Evolutionary conservation across 1,284 basidiomycete species (phyloP).

Genomic region (Binderoboletus segoi): DNA sequence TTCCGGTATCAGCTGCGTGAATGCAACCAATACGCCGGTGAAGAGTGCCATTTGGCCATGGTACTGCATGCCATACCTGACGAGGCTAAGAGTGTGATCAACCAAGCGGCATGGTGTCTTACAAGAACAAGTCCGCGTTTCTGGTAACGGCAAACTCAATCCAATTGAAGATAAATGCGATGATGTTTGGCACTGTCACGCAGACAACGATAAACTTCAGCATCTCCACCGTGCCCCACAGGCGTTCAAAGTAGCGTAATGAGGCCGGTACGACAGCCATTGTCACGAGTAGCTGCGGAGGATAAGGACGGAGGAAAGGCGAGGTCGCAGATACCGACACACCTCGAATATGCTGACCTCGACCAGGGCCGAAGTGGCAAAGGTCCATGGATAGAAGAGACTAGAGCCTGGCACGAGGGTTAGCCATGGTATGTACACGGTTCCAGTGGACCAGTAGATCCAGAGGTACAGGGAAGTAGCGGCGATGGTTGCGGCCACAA

Average conservation of each 20-base stretch:
- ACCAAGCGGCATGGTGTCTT: conserved; percentile 37
- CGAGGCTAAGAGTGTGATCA: conserved; percentile 10
- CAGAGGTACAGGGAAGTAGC: conserved; percentile 68
- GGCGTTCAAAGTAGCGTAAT: conserved; percentile 86
- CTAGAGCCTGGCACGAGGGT: conserved; percentile 84
- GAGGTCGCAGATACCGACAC: conserved; percentile 32
- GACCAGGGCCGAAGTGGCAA: conserved; percentile 85
- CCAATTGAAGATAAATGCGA: conserved; percentile 83
- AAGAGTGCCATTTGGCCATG: conserved; percentile 95
- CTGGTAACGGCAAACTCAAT: conserved; percentile 72
- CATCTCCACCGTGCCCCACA: conserved; percentile 90
- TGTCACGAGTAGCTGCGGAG: conserved; percentile 71
- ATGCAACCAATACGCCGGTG: conserved; percentile 88
- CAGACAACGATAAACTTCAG: conserved; percentile 84
- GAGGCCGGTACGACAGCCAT: conserved; percentile 81
- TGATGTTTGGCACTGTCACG: conserved; percentile 83
- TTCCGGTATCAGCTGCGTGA: conserved; percentile 97
- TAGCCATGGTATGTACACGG: conserved; percentile 67
- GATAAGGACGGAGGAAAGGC: conserved; percentile 18
- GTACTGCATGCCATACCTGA: conserved; percentile 84
- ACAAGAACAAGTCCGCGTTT: conserved; percentile 76
- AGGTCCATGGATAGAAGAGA: conserved; percentile 91
- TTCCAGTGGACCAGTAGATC: conserved; percentile 56
- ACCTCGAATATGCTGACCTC: conserved; percentile 88
- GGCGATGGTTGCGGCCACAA: conserved; percentile 69